These are phyloP conservation scores for Geopyxis carbonaria DNA, from an alignment of 495 filamentous ascomycete genomes.

Conservation along the genomic window DNA sequence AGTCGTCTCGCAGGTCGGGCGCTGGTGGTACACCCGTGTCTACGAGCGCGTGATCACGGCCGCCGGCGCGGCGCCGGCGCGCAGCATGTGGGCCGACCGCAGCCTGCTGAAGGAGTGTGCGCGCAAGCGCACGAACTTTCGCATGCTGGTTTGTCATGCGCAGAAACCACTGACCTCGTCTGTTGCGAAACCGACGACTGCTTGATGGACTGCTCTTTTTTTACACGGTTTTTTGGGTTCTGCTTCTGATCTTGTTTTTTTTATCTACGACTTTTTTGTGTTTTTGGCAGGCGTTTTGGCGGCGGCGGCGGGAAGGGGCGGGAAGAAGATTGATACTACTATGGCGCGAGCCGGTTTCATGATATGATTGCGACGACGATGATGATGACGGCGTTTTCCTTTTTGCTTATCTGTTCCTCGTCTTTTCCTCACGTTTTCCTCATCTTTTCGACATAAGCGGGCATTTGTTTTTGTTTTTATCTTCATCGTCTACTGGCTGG, in stretches of 20 bases:
- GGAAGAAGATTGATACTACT: not conserved
- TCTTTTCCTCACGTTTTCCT: not conserved
- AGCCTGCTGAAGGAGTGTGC: constrained; percentile 69
- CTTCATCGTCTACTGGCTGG: no score
- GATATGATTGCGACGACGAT: not conserved
- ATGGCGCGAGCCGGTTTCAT: not conserved
- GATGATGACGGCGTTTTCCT: not conserved
- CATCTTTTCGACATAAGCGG: not conserved
- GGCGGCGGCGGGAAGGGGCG: not conserved
- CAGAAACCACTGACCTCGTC: constrained; percentile 42
- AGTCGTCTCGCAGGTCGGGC: constrained; percentile 77
- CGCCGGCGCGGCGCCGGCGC: constrained; percentile 32
- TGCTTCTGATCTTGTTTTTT: not conserved
- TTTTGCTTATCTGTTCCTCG: not conserved
- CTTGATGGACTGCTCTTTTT: not conserved
- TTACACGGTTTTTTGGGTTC: not conserved
- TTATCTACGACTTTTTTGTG: not conserved
- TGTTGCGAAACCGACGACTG: not conserved
- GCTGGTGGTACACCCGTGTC: constrained; percentile 92
- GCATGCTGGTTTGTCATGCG: constrained; percentile 79
- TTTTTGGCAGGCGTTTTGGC: not conserved
- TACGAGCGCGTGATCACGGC: constrained; percentile 50
- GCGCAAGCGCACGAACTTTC: constrained; percentile 68
- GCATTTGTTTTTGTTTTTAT: no score
- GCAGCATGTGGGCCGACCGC: constrained; percentile 68